Evolutionary conservation across 176 grass and related monocot species (phyloP).

Genomic region (Triticum timopheevii): DNA sequence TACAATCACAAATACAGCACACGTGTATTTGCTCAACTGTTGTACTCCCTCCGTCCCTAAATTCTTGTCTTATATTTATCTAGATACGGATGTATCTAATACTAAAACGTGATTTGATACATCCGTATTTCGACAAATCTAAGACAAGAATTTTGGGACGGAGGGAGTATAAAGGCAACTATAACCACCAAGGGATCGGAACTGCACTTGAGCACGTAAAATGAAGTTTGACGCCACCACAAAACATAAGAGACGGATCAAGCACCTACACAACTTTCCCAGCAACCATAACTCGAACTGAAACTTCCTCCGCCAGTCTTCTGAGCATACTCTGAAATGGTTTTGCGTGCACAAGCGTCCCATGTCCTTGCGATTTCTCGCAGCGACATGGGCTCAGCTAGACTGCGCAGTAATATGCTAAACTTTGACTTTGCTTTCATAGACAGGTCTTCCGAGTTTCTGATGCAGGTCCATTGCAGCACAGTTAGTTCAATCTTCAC

Average conservation of each 20-base stretch:
- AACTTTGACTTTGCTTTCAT: slow-evolving; percentile 74
- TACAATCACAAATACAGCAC: background rate
- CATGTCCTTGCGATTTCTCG: slow-evolving; percentile 85
- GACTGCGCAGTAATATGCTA: slow-evolving; percentile 59
- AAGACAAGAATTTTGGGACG: no score
- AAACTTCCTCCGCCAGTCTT: slow-evolving; percentile 89
- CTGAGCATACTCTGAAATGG: slow-evolving; percentile 83
- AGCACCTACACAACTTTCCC: slow-evolving; percentile 74
- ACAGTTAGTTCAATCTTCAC: slow-evolving; percentile 5
- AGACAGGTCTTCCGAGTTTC: slow-evolving; percentile 77
- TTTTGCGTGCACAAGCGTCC: slow-evolving; percentile 71
- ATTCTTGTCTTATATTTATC: no score
- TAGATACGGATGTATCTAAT: no score
- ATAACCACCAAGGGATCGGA: background rate
- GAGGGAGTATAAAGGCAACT: background rate
- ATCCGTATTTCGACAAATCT: no score
- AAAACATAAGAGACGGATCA: slow-evolving; percentile 19
- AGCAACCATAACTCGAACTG: slow-evolving; percentile 77
- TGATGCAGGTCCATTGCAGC: slow-evolving; percentile 33
- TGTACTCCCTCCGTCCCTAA: background rate
- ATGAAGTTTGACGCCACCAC: background rate
- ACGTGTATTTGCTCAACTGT: background rate
- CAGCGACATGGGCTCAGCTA: slow-evolving; percentile 79
- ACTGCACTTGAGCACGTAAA: background rate
- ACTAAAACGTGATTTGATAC: no score